Percentiles rank a stretch among this genome's conserved stretches.
Conservation (phyloP, 371 early-diverging fungal species). For the Mucor indicus region DNA sequence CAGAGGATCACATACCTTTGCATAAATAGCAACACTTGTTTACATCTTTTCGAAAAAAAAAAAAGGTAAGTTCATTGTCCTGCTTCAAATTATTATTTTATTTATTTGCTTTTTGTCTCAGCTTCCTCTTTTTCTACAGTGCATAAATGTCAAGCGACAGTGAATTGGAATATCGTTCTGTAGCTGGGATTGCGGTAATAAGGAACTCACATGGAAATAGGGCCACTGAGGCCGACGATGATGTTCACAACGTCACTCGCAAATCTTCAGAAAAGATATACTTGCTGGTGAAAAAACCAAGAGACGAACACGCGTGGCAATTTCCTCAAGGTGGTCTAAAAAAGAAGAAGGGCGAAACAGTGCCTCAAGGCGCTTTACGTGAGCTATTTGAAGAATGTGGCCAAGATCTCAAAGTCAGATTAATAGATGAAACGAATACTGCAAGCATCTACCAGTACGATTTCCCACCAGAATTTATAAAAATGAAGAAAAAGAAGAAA, state of each 20-base stretch:
- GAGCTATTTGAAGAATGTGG: constrained; percentile 73
- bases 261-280: constrained; percentile 47
- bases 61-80: too few species aligned
- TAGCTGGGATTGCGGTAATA: constrained; percentile 18
- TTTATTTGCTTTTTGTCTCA: neutral
- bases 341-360: constrained; percentile 52
- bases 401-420: constrained; percentile 59
- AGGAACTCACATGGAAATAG: neutral
- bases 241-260: constrained; percentile 13
- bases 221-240: neutral
- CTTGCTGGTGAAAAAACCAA: constrained; percentile 67
- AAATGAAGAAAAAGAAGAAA: constrained; percentile 6
- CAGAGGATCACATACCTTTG: too few species aligned
- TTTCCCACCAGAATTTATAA: constrained; percentile 36
- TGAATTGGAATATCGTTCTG: constrained; percentile 7
- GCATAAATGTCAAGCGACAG: neutral
- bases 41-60: too few species aligned
- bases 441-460: constrained; percentile 61
- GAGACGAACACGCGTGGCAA: constrained; percentile 63
- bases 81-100: too few species aligned
- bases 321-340: constrained; percentile 70
- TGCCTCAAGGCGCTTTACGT: constrained; percentile 72
- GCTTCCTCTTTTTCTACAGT: neutral
- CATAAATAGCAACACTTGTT: too few species aligned
- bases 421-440: constrained; percentile 68